Evolutionary conservation across 164 flowering plant species (phyloP), one percentile per base, ranked within the genome.

Genomic region (Umbilicus rupestris): DNA sequence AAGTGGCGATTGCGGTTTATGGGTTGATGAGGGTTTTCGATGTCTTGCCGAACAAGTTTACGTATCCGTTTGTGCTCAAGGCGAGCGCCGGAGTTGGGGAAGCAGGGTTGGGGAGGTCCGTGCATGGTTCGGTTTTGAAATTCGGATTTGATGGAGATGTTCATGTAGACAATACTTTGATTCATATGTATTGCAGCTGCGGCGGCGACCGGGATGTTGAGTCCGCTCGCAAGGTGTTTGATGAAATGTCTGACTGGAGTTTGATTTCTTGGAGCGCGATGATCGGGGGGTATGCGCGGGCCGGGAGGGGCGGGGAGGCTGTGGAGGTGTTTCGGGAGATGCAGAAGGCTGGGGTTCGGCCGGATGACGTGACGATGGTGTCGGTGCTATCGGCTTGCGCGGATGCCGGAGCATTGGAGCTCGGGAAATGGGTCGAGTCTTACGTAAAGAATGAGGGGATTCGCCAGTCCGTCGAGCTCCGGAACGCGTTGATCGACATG

Each of bases 171-270:
- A 77, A 72, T 59, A 67, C 73, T 44, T 66, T 77, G 47, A 68
- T 78, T 35, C 66, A 70, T 58, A 71, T 78, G 76, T 78, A 78
- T 37, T 63, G 73, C 19, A 75, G 72, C 30, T 55, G 78, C 7
- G 57, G 78, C 7, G 57, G 29, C 6, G 28, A 50, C 30, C 76
- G 78, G 1, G 72, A 64, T n/a, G 28, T 75, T 46, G 33, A 45
- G 24, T 67, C 65, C 37, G 81, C 78, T 9, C 57, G 66, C n/a
- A 45, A 60, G 46, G 79, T 76, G 58, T 78, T 78, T 64, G 69
- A 75, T 62, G 75, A 67, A 46, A 73, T 75, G 78, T n/a, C 22
- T 35, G 62, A 45, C 12, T 70, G 73, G 65, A 68, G 59, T 69
- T 63, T 73, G 15, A 73, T 75, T 17, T 47, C 59, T 5, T 66